Base-by-base conservation (phyloP, 2,329 filamentous ascomycete species). In the Neurospora crassa region DNA sequence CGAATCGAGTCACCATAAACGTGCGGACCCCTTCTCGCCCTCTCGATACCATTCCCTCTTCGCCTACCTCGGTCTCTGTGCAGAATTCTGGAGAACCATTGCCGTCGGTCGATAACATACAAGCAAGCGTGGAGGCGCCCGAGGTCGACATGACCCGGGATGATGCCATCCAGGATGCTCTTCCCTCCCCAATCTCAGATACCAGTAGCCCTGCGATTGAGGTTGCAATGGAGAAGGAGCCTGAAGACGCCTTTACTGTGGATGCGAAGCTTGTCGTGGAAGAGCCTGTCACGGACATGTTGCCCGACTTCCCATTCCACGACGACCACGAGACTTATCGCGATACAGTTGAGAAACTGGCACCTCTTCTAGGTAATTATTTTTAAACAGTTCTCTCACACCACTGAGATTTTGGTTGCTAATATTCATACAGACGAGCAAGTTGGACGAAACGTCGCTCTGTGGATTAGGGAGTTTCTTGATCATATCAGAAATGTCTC, bases 1-100 rank as follows among this genome's bases (percentile, higher is more conserved):
- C 87, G 3, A 89, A 86, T 78, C 85, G 82, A 76, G 86, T 90
- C 68, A 90, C 88, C 11, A 85, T 90, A 70, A 90, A 89, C 76
- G 80, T 90, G 68, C 86, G 88, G 71, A 84, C 85, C 75, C 76
- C 79, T 72, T 80, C 77, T 59, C 81, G 81, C 18, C 77, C 78
- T 63, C 79, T 81, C 68, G 82, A 83, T 29, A 78, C 79, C 18
- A 80, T 81, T 40, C 79, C 82, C 20, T 83, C 84, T 29, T 84
- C 82, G 3, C 82, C 85, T 3, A 74, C 80, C 14, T 85, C 85
- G 8, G 82, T 82, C 40, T 78, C 78, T 63, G 71, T 53, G 53
- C 67, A 67, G 40, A 68, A 34, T 78, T 78, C 67, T 76, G 74
- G 63, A 74, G 74, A 59, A 53, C 71, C 12, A 67, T 73, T 37